phyloP scores from a whole-genome alignment of 2,329 filamentous ascomycete genomes.

The Phialemoniopsis sp. region DNA sequence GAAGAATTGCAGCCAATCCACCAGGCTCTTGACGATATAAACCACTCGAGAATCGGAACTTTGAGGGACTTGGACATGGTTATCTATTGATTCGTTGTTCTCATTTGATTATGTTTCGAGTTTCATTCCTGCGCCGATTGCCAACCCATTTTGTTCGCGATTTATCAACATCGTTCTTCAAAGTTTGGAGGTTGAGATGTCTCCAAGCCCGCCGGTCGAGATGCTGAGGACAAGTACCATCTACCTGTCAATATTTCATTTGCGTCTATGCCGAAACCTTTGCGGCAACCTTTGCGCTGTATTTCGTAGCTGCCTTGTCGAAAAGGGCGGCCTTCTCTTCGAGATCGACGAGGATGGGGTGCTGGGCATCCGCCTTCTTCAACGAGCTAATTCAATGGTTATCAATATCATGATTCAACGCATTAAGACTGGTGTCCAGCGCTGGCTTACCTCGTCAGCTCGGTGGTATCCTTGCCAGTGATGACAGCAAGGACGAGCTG shows the following conservation, averaged over 20 bases:
- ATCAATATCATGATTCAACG: background rate
- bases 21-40: too few species aligned
- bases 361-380: constrained; percentile 57
- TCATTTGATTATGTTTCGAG: too few species aligned
- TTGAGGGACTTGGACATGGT: too few species aligned
- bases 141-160: too few species aligned
- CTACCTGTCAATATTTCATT: constrained; percentile 1
- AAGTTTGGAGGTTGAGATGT: too few species aligned
- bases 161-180: too few species aligned
- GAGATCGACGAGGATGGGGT: constrained; percentile 69
- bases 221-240: too few species aligned
- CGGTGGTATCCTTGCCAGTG: constrained; percentile 64
- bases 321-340: constrained; percentile 85
- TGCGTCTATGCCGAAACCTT: constrained; percentile 57
- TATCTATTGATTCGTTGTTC: too few species aligned
- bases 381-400: constrained; percentile 38
- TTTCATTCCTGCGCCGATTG: too few species aligned
- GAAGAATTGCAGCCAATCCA: too few species aligned
- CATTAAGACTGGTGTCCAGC: background rate
- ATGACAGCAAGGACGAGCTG: constrained; percentile 74
- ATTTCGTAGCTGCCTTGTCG: constrained; percentile 81
- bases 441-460: constrained; percentile 54
- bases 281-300: constrained; percentile 76
- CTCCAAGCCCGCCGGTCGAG: too few species aligned
- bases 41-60: too few species aligned